Conservation (phyloP, 1,284 basidiomycete genomes). For the Baeospora myosura region DNA sequence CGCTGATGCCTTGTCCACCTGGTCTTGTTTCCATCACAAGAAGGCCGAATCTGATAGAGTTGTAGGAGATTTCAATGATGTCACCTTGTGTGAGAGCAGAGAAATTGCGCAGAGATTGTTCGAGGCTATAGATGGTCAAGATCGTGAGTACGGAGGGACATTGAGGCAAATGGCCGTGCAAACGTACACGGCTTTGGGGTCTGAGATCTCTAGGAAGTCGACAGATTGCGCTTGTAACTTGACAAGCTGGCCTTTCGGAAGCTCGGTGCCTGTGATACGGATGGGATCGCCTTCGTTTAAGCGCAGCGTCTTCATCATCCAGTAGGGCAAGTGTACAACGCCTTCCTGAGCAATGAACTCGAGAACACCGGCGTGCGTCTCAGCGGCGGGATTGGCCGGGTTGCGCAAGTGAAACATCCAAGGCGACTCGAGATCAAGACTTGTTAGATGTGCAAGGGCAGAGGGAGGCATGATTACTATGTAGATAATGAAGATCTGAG, state of each 20-base stretch:
- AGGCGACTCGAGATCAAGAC: slow-evolving; percentile 85
- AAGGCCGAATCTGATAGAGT: slow-evolving; percentile 89
- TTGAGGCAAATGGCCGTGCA: slow-evolving; percentile 4
- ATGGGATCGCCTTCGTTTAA: slow-evolving; percentile 94
- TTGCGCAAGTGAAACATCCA: slow-evolving; percentile 97
- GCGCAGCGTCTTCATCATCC: slow-evolving; percentile 98
- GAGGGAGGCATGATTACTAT: slow-evolving; percentile 98
- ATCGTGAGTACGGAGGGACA: slow-evolving; percentile 6
- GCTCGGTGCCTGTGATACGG: slow-evolving; percentile 79
- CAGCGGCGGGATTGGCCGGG: slow-evolving; percentile 77
- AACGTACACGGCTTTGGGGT: slow-evolving; percentile 93
- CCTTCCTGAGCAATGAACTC: slow-evolving; percentile 99
- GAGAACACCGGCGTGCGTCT: slow-evolving; percentile 94
- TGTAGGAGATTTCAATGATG: slow-evolving; percentile 89
- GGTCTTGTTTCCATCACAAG: slow-evolving; percentile 93
- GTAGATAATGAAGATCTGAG: slow-evolving; percentile 10
- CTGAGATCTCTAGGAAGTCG: slow-evolving; percentile 91
- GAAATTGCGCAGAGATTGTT: slow-evolving; percentile 92
- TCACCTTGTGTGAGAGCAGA: slow-evolving; percentile 86
- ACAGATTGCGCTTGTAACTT: slow-evolving; percentile 96
- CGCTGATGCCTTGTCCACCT: slow-evolving; percentile 81
- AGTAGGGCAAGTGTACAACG: slow-evolving; percentile 90
- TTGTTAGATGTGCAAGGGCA: slow-evolving; percentile 82
- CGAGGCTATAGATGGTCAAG: slow-evolving; percentile 63
- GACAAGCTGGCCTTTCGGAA: slow-evolving; percentile 92